Percentiles rank a stretch among this genome's conserved stretches.
Conservation (phyloP, 1,284 basidiomycete genomes). For the Microstroma glucosiphilum region DNA sequence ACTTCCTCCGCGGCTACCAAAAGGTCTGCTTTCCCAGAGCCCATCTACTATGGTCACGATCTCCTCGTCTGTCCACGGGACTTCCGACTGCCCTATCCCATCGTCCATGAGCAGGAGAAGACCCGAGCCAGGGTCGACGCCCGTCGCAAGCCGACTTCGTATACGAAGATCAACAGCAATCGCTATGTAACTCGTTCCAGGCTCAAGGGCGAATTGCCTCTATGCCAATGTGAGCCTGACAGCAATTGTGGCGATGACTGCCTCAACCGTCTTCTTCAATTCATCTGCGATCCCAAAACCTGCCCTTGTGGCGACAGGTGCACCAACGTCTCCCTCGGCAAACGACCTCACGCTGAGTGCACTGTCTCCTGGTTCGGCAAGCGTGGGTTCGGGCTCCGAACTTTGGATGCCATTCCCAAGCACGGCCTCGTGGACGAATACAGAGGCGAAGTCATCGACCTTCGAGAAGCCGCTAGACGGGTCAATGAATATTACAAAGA, state of each 20-base stretch:
- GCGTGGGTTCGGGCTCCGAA: slow-evolving; percentile 40
- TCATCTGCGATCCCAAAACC: slow-evolving; percentile 35
- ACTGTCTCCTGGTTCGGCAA: slow-evolving; percentile 31
- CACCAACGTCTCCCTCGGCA: slow-evolving; percentile 40
- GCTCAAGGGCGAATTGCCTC: slow-evolving; percentile 31
- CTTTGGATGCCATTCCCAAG: slow-evolving; percentile 28
- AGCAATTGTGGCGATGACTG: slow-evolving; percentile 34
- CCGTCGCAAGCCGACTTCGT: slow-evolving; percentile 33
- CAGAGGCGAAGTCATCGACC: slow-evolving; percentile 43
- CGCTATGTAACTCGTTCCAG: slow-evolving; percentile 31
- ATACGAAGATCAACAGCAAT: slow-evolving; percentile 35
- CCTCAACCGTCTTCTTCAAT: slow-evolving; percentile 40
- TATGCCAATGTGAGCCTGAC: slow-evolving; percentile 35
- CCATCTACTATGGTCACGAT: slow-evolving; percentile 27
- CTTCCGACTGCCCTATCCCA: slow-evolving; percentile 26
- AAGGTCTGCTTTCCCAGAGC: slow-evolving; percentile 12
- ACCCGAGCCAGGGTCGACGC: slow-evolving; percentile 28
- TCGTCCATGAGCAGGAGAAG: slow-evolving; percentile 20
- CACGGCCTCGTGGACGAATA: slow-evolving; percentile 43
- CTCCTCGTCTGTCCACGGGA: slow-evolving; percentile 30
- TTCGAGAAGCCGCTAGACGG: slow-evolving; percentile 31
- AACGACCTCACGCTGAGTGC: slow-evolving; percentile 26
- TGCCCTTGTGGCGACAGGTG: slow-evolving; percentile 41
- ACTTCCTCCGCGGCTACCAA: neutral
- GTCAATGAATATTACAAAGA: slow-evolving; percentile 33